Base-by-base conservation (phyloP, 768 basidiomycete genomes). In the Pleurotus salmoneostramineus region DNA sequence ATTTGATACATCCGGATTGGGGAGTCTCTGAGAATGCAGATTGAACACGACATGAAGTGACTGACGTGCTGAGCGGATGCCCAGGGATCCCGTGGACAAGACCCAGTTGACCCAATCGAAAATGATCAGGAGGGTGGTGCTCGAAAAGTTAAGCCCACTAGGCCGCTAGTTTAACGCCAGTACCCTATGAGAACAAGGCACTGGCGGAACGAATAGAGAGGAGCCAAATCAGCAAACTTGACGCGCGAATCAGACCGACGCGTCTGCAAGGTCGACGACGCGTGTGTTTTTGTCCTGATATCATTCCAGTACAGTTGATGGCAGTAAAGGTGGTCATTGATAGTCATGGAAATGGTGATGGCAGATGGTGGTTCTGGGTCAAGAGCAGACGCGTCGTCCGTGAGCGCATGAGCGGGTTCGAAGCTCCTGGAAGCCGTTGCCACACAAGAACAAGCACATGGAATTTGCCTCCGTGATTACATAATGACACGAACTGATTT, bases 401-500 rank as follows among this genome's bases (percentile, higher is more conserved):
- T 27, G 21, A 27, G 21, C 21, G 21, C 21, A 3, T 27, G 21
- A 27, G 21, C 21, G 21, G 21, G 21, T 27, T 27, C 3, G 21
- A 27, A 27, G 3, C 21, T 27, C 21, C 21, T n/a, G 11, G 52
- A 43, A 12, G 52, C 11, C 40, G 40, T 42, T 42, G 52, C 17
- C 40, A 55, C 36, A 55, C 40, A 55, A 10, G 8, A 27, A n/a
- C 52, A 55, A 55, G 43, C 27, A 55, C 11, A 55, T 12, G 12
- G 15, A 47, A 42, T 37, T 21, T 37, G 37, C 17, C 15, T 27
- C 37, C 17, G 21, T 27, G 12, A 15, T 42, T 14, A 37, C 15
- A 40, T 31, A 55, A 55, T 55, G 37, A 55, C 52, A 47, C 66
- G 71, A 33, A 66, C 59, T 46, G 52, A 55, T 55, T 55, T 55